phyloP scores from a whole-genome alignment of 2,329 filamentous ascomycete species.

The Cryphonectria radicalis region DNA sequence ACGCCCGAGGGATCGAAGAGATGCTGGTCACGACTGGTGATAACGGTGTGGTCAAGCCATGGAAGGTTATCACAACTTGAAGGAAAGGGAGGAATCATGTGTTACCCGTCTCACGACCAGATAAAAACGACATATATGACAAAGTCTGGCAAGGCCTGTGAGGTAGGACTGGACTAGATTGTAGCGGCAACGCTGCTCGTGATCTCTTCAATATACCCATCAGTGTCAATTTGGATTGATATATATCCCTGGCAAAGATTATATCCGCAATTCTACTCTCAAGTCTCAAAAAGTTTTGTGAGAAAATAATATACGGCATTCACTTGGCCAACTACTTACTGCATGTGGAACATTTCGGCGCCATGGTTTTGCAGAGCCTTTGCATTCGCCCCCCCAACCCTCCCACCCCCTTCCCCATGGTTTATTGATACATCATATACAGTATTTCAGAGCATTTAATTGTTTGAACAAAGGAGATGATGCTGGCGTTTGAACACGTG shows the following conservation, averaged over 20 bases:
- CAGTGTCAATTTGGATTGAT: background rate
- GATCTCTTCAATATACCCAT: background rate
- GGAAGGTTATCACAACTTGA: constrained; percentile 54
- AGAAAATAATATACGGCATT: background rate
- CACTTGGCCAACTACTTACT: background rate
- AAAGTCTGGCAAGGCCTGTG: background rate
- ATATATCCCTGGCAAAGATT: background rate
- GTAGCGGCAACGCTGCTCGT: background rate
- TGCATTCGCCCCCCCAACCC: constrained; percentile 21
- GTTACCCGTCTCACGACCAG: background rate
- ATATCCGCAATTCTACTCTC: background rate
- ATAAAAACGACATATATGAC: background rate
- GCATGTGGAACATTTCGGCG: background rate
- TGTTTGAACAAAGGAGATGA: constrained; percentile 28
- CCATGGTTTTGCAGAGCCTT: constrained; percentile 15
- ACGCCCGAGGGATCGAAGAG: constrained; percentile 68
- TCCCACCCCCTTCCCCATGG: background rate
- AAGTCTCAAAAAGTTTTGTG: too few species aligned
- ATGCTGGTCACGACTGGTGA: constrained; percentile 91
- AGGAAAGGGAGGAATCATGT: background rate
- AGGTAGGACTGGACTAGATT: background rate
- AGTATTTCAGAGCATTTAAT: constrained; percentile 16
- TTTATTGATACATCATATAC: constrained; percentile 21
- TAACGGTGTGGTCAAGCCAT: constrained; percentile 85
- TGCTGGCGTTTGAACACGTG: constrained; percentile 18